Conservation (phyloP, 169 alveolate species). For the Plasmodium yoelii region DNA sequence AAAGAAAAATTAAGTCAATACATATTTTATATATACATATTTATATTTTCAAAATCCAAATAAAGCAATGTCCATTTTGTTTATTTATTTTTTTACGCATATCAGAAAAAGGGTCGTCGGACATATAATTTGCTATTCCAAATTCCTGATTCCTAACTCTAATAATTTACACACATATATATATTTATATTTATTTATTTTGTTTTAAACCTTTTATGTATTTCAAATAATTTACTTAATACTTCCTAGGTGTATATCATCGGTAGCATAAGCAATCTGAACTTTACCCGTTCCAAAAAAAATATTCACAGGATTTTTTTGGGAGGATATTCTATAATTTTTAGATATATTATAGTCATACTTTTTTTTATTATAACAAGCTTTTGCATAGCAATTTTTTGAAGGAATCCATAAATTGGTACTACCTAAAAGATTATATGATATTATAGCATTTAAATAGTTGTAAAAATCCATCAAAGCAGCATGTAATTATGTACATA, state of each 20-base stretch:
- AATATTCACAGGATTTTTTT: constrained; percentile 51
- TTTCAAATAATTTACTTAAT: constrained; percentile 36
- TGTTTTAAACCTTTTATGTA: not conserved
- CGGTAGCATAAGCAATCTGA: constrained; percentile 65
- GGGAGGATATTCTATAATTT: constrained; percentile 38
- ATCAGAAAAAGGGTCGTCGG: constrained; percentile 77
- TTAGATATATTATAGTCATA: constrained; percentile 70
- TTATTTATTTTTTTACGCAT: constrained; percentile 58
- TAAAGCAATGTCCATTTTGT: not conserved
- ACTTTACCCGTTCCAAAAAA: constrained; percentile 73
- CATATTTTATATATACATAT: not conserved
- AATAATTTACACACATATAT: constrained; percentile 9
- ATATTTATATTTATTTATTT: not conserved
- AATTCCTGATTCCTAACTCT: constrained; percentile 73
- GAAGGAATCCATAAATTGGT: constrained; percentile 88
- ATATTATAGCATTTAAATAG: not conserved
- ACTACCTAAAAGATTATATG: constrained; percentile 74
- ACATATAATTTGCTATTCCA: constrained; percentile 74
- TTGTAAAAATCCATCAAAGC: not conserved
- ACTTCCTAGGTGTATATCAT: constrained; percentile 64
- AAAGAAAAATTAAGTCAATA: not conserved
- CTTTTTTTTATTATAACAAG: constrained; percentile 75
- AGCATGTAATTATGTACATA: not conserved
- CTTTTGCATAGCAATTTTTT: constrained; percentile 76
- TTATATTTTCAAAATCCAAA: not conserved